phyloP scores from a whole-genome alignment of 2,329 filamentous ascomycete species.

The Aspergillus sergii region DNA sequence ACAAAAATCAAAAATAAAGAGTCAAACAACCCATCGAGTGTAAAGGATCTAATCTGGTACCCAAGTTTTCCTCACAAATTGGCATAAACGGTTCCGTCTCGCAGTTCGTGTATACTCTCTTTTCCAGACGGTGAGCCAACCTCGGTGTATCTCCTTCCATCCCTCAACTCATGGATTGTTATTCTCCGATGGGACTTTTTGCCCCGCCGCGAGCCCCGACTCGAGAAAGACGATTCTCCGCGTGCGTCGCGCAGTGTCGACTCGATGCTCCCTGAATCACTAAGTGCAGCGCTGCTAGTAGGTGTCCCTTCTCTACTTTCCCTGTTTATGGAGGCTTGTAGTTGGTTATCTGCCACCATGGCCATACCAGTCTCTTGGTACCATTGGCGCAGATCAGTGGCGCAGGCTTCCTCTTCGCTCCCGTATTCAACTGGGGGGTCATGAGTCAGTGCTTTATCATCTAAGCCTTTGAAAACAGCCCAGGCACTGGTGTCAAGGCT shows the following conservation, averaged over 20 bases:
- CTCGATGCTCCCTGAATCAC: constrained; percentile 37
- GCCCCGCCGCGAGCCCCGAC: constrained; percentile 29
- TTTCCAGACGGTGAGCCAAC: constrained; percentile 40
- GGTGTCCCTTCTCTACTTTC: constrained; percentile 31
- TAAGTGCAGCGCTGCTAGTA: constrained; percentile 30
- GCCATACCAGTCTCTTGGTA: constrained; percentile 39
- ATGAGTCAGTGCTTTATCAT: constrained; percentile 32
- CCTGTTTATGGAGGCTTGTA: constrained; percentile 37
- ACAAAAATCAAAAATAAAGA: background rate
- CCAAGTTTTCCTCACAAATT: constrained; percentile 25
- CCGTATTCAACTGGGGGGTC: constrained; percentile 46
- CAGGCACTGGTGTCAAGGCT: constrained; percentile 49
- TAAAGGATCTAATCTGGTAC: background rate
- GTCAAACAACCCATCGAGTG: background rate
- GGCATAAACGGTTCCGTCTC: constrained; percentile 47
- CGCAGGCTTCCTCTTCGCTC: constrained; percentile 39
- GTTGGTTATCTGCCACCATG: constrained; percentile 38
- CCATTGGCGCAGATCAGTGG: constrained; percentile 43
- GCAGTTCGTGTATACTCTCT: constrained; percentile 45
- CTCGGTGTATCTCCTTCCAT: constrained; percentile 46
- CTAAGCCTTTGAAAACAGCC: constrained; percentile 45
- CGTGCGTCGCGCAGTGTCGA: constrained; percentile 22
- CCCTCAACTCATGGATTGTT: constrained; percentile 46
- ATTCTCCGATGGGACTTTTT: constrained; percentile 37
- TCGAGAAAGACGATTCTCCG: constrained; percentile 24